Evolutionary conservation across 139 green algal species (phyloP).

Genomic region (Desmodesmus armatus): DNA sequence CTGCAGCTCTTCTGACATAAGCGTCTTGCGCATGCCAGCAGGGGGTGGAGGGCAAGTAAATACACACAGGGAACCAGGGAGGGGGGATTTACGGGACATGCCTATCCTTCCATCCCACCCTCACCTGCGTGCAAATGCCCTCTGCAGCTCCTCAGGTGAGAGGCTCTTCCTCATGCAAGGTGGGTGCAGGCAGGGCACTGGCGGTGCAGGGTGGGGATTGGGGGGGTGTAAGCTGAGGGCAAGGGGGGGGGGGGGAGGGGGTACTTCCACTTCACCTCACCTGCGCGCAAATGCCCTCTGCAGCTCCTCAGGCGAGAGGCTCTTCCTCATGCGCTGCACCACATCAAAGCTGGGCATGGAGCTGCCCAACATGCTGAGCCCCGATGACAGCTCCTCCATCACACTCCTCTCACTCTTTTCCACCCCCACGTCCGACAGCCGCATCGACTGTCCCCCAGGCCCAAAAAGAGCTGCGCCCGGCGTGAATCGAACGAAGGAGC

Average conservation of each 20-base stretch:
- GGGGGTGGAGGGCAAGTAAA: too few relatives aligned
- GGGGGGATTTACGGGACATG: neutral
- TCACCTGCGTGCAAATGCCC: slow-evolving; percentile 1
- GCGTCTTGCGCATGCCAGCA: neutral
- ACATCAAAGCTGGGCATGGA: neutral
- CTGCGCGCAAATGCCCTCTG: slow-evolving; percentile 9
- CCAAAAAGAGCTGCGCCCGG: too few relatives aligned
- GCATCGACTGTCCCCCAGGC: too few relatives aligned
- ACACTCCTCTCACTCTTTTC: too few relatives aligned
- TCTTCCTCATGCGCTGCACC: neutral
- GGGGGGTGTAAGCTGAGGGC: too few relatives aligned
- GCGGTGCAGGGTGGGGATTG: too few relatives aligned
- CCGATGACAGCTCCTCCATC: neutral
- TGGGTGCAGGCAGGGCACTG: too few relatives aligned
- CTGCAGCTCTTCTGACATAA: neutral
- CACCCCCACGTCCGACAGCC: too few relatives aligned
- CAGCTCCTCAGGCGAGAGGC: slow-evolving; percentile 7
- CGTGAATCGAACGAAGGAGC: too few relatives aligned
- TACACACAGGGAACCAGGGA: too few relatives aligned
- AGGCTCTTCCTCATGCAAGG: neutral
- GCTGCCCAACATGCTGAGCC: slow-evolving; percentile 10
- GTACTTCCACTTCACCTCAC: neutral
- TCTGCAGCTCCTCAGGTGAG: neutral
- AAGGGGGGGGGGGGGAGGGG: too few relatives aligned
- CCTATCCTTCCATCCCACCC: too few relatives aligned